These are phyloP conservation scores for Podaxis sp. DNA, from an alignment of 768 basidiomycete species.

Conservation along the genomic window DNA sequence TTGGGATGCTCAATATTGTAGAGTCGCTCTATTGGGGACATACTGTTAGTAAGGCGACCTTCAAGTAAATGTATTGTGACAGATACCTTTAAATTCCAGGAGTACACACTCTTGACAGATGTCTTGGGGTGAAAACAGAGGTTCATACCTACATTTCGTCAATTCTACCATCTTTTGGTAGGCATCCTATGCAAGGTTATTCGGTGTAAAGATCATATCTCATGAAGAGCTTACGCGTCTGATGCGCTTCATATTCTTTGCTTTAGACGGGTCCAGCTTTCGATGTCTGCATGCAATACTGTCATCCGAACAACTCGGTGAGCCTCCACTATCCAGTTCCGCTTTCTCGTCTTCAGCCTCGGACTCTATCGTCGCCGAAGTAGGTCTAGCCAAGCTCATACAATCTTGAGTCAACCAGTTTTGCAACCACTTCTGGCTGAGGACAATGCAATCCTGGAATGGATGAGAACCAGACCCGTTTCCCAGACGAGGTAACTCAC, in stretches of 20 bases:
- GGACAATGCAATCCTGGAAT: slow-evolving; percentile 51
- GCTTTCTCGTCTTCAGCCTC: neutral
- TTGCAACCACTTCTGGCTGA: slow-evolving; percentile 60
- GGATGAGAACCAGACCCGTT: slow-evolving; percentile 14
- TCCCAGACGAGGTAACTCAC: slow-evolving; percentile 31
- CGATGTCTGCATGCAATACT: slow-evolving; percentile 67
- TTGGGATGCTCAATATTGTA: slow-evolving; percentile 71
- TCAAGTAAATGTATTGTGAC: neutral
- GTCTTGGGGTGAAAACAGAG: slow-evolving; percentile 46
- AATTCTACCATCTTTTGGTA: slow-evolving; percentile 41
- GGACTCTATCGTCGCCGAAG: neutral
- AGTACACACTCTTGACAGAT: slow-evolving; percentile 64
- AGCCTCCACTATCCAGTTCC: slow-evolving; percentile 2
- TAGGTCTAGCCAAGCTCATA: slow-evolving; percentile 24
- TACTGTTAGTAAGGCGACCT: slow-evolving; percentile 5
- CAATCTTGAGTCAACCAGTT: slow-evolving; percentile 54
- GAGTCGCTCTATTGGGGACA: slow-evolving; percentile 49
- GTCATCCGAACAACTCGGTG: slow-evolving; percentile 31
- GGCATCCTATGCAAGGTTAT: slow-evolving; percentile 34
- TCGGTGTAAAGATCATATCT: neutral
- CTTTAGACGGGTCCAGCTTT: slow-evolving; percentile 58
- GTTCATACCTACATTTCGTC: slow-evolving; percentile 49
- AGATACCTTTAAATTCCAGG: slow-evolving; percentile 55
- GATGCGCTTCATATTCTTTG: slow-evolving; percentile 68
- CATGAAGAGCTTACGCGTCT: slow-evolving; percentile 38